Evolutionary conservation across 805 yeast genomes (phyloP).

Genomic region (Torulaspora maleeae): DNA sequence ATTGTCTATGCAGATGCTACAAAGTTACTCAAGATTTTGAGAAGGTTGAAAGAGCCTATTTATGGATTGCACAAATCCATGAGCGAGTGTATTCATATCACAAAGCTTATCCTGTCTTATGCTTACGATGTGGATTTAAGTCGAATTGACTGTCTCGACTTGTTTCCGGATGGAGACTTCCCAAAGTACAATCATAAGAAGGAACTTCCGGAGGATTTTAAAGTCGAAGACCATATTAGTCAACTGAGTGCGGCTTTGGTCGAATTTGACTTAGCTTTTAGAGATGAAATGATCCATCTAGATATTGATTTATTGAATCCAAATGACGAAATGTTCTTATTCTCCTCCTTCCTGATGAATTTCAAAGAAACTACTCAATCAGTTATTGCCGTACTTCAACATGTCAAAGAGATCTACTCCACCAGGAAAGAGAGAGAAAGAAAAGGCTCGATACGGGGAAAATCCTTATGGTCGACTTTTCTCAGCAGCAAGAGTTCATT

Average conservation of each 20-base stretch:
- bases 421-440: constrained; percentile 33
- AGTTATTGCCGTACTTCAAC: constrained; percentile 33
- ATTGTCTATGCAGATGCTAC: constrained; percentile 37
- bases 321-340: constrained; percentile 46
- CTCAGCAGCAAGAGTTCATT: constrained; percentile 35
- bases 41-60: constrained; percentile 33
- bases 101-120: constrained; percentile 36
- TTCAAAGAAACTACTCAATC: constrained; percentile 39
- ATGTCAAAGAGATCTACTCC: constrained; percentile 30
- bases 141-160: constrained; percentile 17
- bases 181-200: constrained; percentile 14
- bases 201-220: constrained; percentile 22
- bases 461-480: constrained; percentile 42
- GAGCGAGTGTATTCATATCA: constrained; percentile 33
- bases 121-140: constrained; percentile 39
- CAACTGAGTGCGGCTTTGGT: constrained; percentile 33
- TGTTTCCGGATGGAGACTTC: constrained; percentile 17
- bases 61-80: constrained; percentile 34
- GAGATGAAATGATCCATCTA: constrained; percentile 34
- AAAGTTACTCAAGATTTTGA: constrained; percentile 33
- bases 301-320: constrained; percentile 38
- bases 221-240: constrained; percentile 27
- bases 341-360: constrained; percentile 48
- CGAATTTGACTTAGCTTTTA: constrained; percentile 35
- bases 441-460: constrained; percentile 38